Evolutionary conservation across 2,329 filamentous ascomycete species (phyloP), one percentile per base, ranked within the genome.

Genomic region (Acrocalymma vagum): DNA sequence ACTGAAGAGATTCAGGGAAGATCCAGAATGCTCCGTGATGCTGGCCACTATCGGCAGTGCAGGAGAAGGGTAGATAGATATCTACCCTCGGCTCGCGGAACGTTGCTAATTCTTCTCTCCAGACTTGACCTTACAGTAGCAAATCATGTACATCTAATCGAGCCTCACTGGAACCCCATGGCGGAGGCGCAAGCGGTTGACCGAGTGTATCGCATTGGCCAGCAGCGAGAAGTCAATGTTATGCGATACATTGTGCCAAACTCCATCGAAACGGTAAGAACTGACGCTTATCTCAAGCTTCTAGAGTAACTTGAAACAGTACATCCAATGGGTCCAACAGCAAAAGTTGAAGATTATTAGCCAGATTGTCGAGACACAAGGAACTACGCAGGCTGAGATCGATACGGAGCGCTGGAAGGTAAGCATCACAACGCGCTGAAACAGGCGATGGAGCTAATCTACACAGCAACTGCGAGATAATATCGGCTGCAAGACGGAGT

Each of bases 31-130:
- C 3, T 58, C 62, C 0, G 72, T 81, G 4, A 69, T 62, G 29
- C 64, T 82, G 0, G 54, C 81, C 1, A 79, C 78, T 0, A 56
- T 81, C 1, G 72, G 73, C 0, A 81, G 78, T 37, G 79, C 76
- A 22, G 76, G 76, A n/a, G 73, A 76, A 15, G 78, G 78, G 75
- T 77, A 55, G 58, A 72, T n/a, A n/a, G n/a, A n/a, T n/a, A n/a
- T n/a, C n/a, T n/a, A 28, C 27, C 9, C 26, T 17, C 3, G 17
- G 6, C 2, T 16, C 5, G 5, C n/a, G n/a, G n/a, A 13, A 9
- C 8, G 3, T 8, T 17, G 16, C 35, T 45, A 18, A 48, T n/a
- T n/a, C 17, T 16, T 8, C n/a, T 0, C 13, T 28, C 14, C 31
- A 77, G 75, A 0, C 60, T 79, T 6, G 78, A 76, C 0, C 58